Percentiles rank a stretch among this genome's conserved stretches.
These are phyloP conservation scores for Fusarium pininemorale DNA, from an alignment of 2,329 filamentous ascomycete genomes.

Conservation along the genomic window DNA sequence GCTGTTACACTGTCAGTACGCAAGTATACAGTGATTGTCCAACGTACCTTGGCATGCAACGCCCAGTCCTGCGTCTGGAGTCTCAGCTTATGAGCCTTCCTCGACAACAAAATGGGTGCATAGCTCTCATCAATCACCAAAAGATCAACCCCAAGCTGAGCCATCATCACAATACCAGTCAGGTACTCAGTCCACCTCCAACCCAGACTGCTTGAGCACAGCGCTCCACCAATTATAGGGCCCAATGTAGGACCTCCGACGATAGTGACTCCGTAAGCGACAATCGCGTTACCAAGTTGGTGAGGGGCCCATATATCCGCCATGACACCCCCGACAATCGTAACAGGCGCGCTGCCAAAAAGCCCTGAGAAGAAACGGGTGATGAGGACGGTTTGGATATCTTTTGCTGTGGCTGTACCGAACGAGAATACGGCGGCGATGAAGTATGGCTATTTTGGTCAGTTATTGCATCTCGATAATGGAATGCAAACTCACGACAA, in stretches of 20 bases:
- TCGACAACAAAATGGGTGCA: neutral
- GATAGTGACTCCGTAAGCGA: neutral
- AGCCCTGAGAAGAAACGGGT: neutral
- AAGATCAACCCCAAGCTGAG: neutral
- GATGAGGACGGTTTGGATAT: neutral
- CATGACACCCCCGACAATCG: neutral
- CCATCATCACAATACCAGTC: neutral
- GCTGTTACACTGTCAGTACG: fast-evolving
- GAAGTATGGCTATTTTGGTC: neutral
- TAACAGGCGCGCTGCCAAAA: neutral
- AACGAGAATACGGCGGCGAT: neutral
- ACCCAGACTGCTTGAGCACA: neutral
- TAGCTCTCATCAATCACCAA: neutral
- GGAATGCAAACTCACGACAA: fast-evolving
- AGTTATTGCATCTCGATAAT: neutral
- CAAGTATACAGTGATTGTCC: no score
- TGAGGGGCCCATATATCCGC: neutral
- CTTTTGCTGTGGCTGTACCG: neutral
- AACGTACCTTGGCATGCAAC: neutral
- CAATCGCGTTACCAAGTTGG: neutral
- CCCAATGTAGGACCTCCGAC: neutral
- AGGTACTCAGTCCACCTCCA: neutral
- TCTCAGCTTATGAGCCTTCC: neutral
- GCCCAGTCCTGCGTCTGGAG: neutral
- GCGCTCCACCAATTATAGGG: neutral